Base-by-base conservation (phyloP, 345 rosid species). In the Heritiera littoralis region DNA sequence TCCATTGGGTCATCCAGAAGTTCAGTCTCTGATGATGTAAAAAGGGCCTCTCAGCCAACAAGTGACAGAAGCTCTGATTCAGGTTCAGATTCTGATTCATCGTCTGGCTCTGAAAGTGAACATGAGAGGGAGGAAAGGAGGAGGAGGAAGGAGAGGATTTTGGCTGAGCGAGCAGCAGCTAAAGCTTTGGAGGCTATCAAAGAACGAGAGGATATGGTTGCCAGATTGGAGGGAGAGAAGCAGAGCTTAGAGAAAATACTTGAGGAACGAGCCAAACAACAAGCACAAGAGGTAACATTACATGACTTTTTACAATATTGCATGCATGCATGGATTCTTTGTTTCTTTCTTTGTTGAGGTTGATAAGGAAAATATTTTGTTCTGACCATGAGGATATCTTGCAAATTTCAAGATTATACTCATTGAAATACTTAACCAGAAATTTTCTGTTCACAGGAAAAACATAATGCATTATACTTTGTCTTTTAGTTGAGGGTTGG, bases 201-300 rank as follows among this genome's bases (percentile, higher is more conserved):
- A 88, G 97, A 93, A 84, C 88, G 88, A 67, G 99, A 95, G 84
- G 89, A 95, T 83, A 76, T 81, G 85, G 92, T 93, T 77, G 99
- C 99, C 43, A 90, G 90, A 85, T 87, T 93, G 78, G 98, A 95
- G 84, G 99, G 99, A 17, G 98, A 95, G 86, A 95, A 95, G 84
- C 92, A 89, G 85, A 92, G 94, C 83, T 82, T 95, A 85, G 99
- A 93, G 92, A 95, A 93, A 82, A 91, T 93, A 85, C 89, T 92
- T 18, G 99, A 93, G 77, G 97, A 92, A 83, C 91, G 90, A 82
- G 97, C 98, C 72, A 95, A 89, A 85, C 99, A 95, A 77, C 98
- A 92, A 83, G 99, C 86, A 60, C 88, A 87, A 86, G 99, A 95
- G 99, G 99, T 95, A 87, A 77, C 1, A 17, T 28, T 60, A 41